Conservation (phyloP, 139 green algal species). For the Micractinium conductrix region DNA sequence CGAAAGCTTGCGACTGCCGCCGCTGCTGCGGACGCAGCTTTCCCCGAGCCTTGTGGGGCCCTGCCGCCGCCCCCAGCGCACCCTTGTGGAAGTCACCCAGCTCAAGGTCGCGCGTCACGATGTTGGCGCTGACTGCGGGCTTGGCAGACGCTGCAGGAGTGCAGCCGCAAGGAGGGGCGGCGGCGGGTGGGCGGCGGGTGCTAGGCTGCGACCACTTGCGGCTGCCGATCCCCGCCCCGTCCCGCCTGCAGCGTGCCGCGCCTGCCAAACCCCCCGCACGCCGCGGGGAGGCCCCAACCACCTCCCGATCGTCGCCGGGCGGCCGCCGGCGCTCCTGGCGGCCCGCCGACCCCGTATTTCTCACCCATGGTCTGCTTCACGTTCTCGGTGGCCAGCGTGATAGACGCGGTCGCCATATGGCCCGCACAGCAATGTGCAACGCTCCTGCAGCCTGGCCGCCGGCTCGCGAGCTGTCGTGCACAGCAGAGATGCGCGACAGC, state of each 20-base stretch:
- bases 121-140: slow-evolving; percentile 17
- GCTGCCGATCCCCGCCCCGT: no score
- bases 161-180: neutral
- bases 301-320: neutral
- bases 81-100: slow-evolving; percentile 43
- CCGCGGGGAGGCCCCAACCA: no score
- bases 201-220: neutral
- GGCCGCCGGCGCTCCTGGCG: neutral
- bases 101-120: slow-evolving; percentile 37
- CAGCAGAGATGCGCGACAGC: no score
- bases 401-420: neutral
- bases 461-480: no score
- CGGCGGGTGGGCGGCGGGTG: neutral
- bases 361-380: slow-evolving; percentile 8
- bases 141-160: neutral
- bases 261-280: no score
- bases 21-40: neutral
- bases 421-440: no score
- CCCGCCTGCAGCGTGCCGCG: no score
- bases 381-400: neutral
- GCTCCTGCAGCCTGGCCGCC: no score
- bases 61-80: no score
- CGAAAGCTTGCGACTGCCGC: neutral
- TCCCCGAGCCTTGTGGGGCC: no score
- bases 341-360: neutral